A percentile compares a stretch with the other conserved stretches of the same genome.
Evolutionary conservation across 148 eudicot species (phyloP).

Genomic region (Fagopyrum esculentum): DNA sequence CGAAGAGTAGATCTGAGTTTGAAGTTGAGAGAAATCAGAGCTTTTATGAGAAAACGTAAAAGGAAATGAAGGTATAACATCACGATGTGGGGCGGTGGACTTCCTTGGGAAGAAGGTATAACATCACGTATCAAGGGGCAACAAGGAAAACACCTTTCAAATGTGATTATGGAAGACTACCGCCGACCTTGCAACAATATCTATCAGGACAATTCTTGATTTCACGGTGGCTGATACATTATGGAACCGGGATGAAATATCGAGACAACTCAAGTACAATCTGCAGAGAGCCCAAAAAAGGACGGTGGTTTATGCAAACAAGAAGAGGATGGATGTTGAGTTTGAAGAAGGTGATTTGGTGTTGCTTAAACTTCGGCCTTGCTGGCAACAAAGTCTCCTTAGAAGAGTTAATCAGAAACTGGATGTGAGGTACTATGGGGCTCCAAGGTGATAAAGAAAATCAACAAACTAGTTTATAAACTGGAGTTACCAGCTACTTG

Average conservation of each 20-base stretch:
- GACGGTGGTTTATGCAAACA: background rate
- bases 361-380: background rate
- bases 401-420: background rate
- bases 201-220: background rate
- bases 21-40: too few species aligned
- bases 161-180: background rate
- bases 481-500: background rate
- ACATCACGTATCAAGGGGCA: too few species aligned
- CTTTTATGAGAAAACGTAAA: too few species aligned
- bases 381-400: background rate
- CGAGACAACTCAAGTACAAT: background rate
- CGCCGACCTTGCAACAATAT: background rate
- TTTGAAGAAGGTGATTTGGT: background rate
- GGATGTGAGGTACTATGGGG: background rate
- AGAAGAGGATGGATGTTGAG: background rate
- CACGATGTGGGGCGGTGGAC: too few species aligned
- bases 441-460: background rate
- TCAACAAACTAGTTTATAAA: background rate
- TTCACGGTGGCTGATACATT: background rate
- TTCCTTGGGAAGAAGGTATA: too few species aligned
- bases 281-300: background rate
- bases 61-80: too few species aligned
- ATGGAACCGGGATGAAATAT: background rate
- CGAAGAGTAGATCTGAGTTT: too few species aligned
- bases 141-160: background rate